phyloP scores from a whole-genome alignment of 2,329 filamentous ascomycete genomes.

The Penicillium sclerotigenum region DNA sequence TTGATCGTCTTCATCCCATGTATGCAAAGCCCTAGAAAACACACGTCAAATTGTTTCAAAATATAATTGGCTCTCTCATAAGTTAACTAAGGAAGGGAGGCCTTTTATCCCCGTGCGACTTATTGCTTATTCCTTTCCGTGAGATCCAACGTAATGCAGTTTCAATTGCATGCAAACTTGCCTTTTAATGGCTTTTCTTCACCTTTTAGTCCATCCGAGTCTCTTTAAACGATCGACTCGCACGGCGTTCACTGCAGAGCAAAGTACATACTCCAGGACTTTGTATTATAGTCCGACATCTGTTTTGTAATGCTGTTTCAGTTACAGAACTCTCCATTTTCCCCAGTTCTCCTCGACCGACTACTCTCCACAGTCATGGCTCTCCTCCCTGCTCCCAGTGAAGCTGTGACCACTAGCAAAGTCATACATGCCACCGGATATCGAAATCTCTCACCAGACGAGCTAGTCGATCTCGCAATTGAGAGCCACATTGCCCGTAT shows the following conservation, averaged over 20 bases:
- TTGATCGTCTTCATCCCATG: not conserved
- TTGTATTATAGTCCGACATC: not conserved
- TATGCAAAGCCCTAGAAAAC: not conserved
- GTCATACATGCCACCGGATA: not conserved
- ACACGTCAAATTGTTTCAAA: not conserved
- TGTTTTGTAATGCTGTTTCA: conserved; percentile 4
- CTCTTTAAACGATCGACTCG: not conserved
- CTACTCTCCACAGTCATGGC: conserved; percentile 7
- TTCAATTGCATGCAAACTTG: not conserved
- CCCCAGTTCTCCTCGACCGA: not conserved
- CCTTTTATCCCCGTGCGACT: conserved; percentile 1
- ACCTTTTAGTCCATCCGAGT: not conserved
- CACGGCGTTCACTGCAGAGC: not conserved
- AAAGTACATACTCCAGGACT: not conserved
- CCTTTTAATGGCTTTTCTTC: not conserved
- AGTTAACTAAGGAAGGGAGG: not conserved
- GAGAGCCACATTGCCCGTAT: conserved; percentile 6
- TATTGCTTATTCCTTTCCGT: conserved; percentile 2
- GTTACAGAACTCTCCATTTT: not conserved
- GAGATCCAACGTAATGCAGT: conserved; percentile 10
- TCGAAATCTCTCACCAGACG: conserved; percentile 1
- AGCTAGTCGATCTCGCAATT: conserved; percentile 16
- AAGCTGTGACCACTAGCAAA: not conserved
- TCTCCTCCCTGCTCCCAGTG: not conserved
- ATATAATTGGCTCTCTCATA: not conserved